Conservation (phyloP, 1,284 basidiomycete genomes). For the Ganoderma multipileum region DNA sequence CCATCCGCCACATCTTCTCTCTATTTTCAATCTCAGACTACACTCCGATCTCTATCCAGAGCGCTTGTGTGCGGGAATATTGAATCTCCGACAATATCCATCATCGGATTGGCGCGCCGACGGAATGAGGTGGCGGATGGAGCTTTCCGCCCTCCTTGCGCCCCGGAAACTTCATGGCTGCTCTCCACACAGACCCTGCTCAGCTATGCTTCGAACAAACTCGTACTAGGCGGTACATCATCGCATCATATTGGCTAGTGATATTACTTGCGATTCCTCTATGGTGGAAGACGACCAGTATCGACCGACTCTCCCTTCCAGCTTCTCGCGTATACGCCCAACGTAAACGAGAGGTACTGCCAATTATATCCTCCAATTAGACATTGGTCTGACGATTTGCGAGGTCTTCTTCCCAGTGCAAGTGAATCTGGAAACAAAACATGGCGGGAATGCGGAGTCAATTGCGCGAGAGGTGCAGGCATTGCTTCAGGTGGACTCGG, state of each 20-base stretch:
- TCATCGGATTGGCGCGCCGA: constrained; percentile 13
- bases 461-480: constrained; percentile 28
- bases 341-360: constrained; percentile 45
- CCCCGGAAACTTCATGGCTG: constrained; percentile 16
- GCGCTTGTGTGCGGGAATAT: neutral
- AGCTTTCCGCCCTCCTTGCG: constrained; percentile 5
- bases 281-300: constrained; percentile 91
- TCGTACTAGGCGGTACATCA: constrained; percentile 58
- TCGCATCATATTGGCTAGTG: constrained; percentile 78
- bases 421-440: constrained; percentile 51
- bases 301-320: constrained; percentile 80
- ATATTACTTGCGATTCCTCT: constrained; percentile 79
- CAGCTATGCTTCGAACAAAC: constrained; percentile 59
- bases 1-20: constrained; percentile 12
- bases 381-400: constrained; percentile 22
- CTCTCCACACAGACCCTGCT: constrained; percentile 28
- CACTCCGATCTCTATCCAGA: neutral
- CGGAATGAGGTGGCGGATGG: constrained; percentile 18
- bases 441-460: neutral
- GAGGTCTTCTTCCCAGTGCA: constrained; percentile 59
- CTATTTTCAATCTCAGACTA: neutral
- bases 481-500: constrained; percentile 15
- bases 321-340: constrained; percentile 64
- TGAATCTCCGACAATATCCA: neutral
- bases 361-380: neutral